These are phyloP conservation scores for Whalleya microplaca DNA, from an alignment of 2,329 filamentous ascomycete genomes.

Conservation along the genomic window DNA sequence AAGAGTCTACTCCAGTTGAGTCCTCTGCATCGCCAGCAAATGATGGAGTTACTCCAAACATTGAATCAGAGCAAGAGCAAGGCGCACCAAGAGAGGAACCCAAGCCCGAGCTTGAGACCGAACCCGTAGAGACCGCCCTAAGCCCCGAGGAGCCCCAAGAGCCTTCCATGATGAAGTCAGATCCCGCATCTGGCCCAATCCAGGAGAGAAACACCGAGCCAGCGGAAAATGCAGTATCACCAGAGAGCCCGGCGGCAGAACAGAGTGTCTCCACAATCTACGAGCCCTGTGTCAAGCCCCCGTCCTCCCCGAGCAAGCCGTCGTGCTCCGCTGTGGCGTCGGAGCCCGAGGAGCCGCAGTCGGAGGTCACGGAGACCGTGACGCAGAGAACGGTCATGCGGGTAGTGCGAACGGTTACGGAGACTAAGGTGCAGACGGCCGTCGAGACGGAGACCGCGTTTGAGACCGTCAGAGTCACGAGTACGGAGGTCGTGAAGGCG, in stretches of 20 bases:
- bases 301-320: not conserved
- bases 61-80: not conserved
- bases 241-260: no score
- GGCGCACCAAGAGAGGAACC: not conserved
- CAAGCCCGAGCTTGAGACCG: not conserved
- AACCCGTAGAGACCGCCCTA: not conserved
- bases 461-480: conserved; percentile 33
- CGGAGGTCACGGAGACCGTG: conserved; percentile 34
- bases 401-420: conserved; percentile 41
- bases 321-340: not conserved
- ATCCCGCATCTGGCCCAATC: not conserved
- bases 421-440: conserved; percentile 28
- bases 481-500: conserved; percentile 6
- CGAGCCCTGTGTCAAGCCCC: conserved; percentile 23
- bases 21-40: no score
- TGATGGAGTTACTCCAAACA: not conserved
- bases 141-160: conserved; percentile 2
- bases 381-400: conserved; percentile 37
- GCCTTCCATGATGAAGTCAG: not conserved
- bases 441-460: conserved; percentile 38
- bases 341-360: conserved; percentile 6
- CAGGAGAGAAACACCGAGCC: not conserved
- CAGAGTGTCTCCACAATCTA: conserved; percentile 25
- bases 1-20: not conserved
- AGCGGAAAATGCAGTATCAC: no score